Percentiles rank a stretch among this genome's conserved stretches.
Conservation (phyloP, 768 basidiomycete genomes). For the Russula olivacea region DNA sequence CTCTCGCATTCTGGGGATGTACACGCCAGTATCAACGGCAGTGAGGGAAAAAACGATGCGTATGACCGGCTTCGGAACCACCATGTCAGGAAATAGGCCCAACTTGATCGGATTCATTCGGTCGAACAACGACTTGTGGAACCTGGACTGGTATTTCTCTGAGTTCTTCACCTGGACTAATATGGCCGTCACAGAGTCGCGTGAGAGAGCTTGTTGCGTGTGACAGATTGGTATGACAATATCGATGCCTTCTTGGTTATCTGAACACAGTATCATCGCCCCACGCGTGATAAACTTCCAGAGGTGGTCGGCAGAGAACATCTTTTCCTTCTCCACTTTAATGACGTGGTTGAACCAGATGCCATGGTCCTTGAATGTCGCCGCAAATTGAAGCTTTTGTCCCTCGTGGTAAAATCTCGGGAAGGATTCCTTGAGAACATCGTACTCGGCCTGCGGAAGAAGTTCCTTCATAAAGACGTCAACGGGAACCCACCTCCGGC, state of each 20-base stretch:
- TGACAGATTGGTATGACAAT: neutral
- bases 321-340: neutral
- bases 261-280: no score
- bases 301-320: no score
- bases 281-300: no score
- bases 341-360: conserved; percentile 6
- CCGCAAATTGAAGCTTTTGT: neutral
- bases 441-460: neutral
- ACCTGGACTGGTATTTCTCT: fast-evolving
- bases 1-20: no score
- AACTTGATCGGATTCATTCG: neutral
- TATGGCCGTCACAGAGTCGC: neutral
- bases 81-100: neutral
- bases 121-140: neutral
- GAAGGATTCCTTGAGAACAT: neutral
- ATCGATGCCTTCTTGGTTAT: no score
- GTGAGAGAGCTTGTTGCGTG: neutral
- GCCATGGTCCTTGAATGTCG: neutral
- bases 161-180: neutral
- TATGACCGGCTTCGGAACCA: neutral
- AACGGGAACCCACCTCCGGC: neutral
- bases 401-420: neutral
- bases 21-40: no score
- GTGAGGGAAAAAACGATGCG: neutral
- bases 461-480: neutral